Base-by-base conservation (phyloP, 2,329 filamentous ascomycete species). In the Monilinia vaccinii-corymbosi region DNA sequence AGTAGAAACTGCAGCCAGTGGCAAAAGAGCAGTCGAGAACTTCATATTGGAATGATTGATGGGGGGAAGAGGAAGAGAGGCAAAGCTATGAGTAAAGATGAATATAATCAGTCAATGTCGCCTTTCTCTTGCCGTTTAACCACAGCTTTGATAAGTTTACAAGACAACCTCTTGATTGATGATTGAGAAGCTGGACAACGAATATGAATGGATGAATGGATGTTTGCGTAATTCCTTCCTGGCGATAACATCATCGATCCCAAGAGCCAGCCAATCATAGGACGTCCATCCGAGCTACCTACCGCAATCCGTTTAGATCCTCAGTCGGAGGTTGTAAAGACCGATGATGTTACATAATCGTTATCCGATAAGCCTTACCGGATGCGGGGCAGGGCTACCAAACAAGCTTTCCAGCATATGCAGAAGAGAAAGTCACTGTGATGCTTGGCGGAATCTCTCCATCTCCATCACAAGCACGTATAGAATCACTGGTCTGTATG, bases 1-100 rank as follows among this genome's bases (percentile, higher is more conserved):
- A 56, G 78, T 73, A 63, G 75, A 72, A 53, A 79, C 64, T 34
- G 78, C 77, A 66, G 77, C 76, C 53, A 82, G 71, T 60, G 79
- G 76, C 62, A 82, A 68, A 48, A 81, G 65, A 51, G 72, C 72
- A 56, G 72, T 71, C 68, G 79, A 49, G 28, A 71, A 61, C 69
- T 68, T 72, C 71, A 72, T 72, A n/a, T 56, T 72, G 66, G 64
- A 44, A 50, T 60, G 53, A 48, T 52, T 49, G 47, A 42, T 42
- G 32, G 48, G 47, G 32, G 23, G 40, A 51, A 36, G 36, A 46
- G 42, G 18, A 50, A 49, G n/a, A 34, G 23, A 31, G 58, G 34
- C 18, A 55, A 55, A 49, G 38, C 52, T 42, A 10, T 21, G 31
- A 14, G n/a, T 10, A 36, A 21, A 36, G 36, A 28, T 48, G 32